A percentile compares a stretch with the other conserved stretches of the same genome.
Evolutionary conservation across 805 yeast species (phyloP).

Genomic region (Candida loeiensis): DNA sequence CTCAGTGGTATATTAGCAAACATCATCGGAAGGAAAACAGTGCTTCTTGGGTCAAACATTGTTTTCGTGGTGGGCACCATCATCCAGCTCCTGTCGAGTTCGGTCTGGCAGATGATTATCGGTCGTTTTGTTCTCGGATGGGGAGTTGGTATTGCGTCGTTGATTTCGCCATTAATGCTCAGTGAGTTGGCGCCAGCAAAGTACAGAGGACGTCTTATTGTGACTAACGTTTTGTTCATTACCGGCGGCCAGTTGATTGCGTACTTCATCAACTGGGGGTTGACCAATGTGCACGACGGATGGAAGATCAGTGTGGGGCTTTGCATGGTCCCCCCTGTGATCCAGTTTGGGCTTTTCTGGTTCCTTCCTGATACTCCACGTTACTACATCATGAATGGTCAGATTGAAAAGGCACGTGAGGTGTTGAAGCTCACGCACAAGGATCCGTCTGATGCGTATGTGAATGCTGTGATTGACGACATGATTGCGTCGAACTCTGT

Average conservation of each 20-base stretch:
- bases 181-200: conserved; percentile 89
- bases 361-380: conserved; percentile 97
- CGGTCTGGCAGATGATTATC: conserved; percentile 86
- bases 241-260: conserved; percentile 96
- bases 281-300: conserved; percentile 69
- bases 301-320: conserved; percentile 93
- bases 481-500: conserved; percentile 45
- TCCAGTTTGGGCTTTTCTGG: conserved; percentile 71
- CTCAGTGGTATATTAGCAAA: conserved; percentile 83
- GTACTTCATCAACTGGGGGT: conserved; percentile 89
- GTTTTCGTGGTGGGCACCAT: conserved; percentile 82
- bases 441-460: conserved; percentile 59
- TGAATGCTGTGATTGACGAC: conserved; percentile 67
- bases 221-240: conserved; percentile 81
- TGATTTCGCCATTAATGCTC: conserved; percentile 91
- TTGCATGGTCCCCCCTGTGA: conserved; percentile 79
- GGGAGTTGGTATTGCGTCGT: conserved; percentile 93
- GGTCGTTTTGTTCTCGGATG: conserved; percentile 94
- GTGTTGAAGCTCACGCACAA: conserved; percentile 64
- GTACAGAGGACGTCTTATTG: conserved; percentile 88
- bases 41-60: conserved; percentile 76
- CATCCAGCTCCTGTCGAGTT: conserved; percentile 75
- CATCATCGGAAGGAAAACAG: conserved; percentile 77
- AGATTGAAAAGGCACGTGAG: conserved; percentile 57
- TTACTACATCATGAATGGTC: conserved; percentile 70